Evolutionary conservation across 2,329 filamentous ascomycete genomes (phyloP), one percentile per base, ranked within the genome.

Genomic region (Clonostachys rhizophaga): DNA sequence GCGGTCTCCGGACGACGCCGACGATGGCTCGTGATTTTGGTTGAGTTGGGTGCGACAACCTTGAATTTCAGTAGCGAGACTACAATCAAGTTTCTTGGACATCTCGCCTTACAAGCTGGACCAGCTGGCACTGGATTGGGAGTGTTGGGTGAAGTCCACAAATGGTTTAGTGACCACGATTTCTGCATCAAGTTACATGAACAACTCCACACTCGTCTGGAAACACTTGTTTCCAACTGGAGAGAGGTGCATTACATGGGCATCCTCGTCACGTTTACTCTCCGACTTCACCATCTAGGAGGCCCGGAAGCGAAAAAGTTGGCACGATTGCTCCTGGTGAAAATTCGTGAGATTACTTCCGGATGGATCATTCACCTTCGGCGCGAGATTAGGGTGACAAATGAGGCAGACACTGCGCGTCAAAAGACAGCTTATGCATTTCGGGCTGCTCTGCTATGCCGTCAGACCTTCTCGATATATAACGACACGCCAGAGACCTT

Each of bases 41-140:
- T 67, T 0, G 79, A 83, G 49, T 50, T 83, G 5, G 76, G 68
- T 0, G 71, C 74, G 0, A 70, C 75, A 0, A 61, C 79, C 49
- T 45, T 89, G 4, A 86, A 86, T 50, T 79, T 87, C 50, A 79
- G 76, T 33, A 72, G 71, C 1, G 70, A 78, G 33, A 67, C 72
- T 1, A 78, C 77, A 0, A 68, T 69, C 33, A 49, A 64, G 0
- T 52, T 86, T 0, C 56, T 88, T 2, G 62, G 65, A 2, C 75
- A 78, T 9, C 62, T 87, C 1, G 65, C 72, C 0, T 50, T 76
- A 0, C 76, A 87, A 51, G 71, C 69, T 2, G 86, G 86, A 0
- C 81, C 81, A 14, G 11, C 37, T 4, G 47, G 55, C 0, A 34
- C 51, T 5, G 45, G 55, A 0, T 34, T 52, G 4, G 58, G 69